phyloP scores from a whole-genome alignment of 805 yeast genomes.

The Cyberlindnera maritima region DNA sequence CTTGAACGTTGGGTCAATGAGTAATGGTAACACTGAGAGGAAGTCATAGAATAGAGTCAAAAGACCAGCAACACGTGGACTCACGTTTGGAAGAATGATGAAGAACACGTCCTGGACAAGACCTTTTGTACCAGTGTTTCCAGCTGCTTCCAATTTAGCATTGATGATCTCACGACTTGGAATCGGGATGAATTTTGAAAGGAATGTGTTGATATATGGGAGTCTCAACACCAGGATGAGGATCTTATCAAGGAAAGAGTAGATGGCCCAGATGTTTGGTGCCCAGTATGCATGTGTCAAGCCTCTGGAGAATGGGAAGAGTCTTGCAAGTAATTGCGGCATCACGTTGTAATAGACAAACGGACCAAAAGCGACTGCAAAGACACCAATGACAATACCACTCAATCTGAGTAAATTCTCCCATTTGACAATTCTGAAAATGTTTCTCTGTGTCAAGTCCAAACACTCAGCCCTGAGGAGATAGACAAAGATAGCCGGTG shows the following conservation, averaged over 20 bases:
- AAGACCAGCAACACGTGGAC: slow-evolving; percentile 73
- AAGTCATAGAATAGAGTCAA: slow-evolving; percentile 84
- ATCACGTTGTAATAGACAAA: slow-evolving; percentile 56
- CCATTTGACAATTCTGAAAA: slow-evolving; percentile 47
- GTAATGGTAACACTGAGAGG: slow-evolving; percentile 68
- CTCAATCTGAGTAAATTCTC: slow-evolving; percentile 59
- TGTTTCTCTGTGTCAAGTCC: slow-evolving; percentile 33
- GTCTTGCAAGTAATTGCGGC: slow-evolving; percentile 61
- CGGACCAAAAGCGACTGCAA: slow-evolving; percentile 73
- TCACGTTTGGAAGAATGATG: slow-evolving; percentile 72
- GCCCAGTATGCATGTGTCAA: slow-evolving; percentile 99
- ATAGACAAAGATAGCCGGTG: slow-evolving; percentile 89
- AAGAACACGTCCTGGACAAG: slow-evolving; percentile 89
- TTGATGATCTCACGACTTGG: slow-evolving; percentile 32
- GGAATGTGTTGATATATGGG: slow-evolving; percentile 38
- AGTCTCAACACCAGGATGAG: slow-evolving; percentile 44
- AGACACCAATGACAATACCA: slow-evolving; percentile 55
- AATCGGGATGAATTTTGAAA: slow-evolving; percentile 34
- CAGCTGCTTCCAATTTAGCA: slow-evolving; percentile 31
- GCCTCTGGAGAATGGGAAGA: slow-evolving; percentile 94
- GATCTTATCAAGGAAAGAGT: slow-evolving; percentile 76
- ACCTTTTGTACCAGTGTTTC: slow-evolving; percentile 68
- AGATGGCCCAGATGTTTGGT: slow-evolving; percentile 95
- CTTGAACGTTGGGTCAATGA: slow-evolving; percentile 68
- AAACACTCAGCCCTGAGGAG: slow-evolving; percentile 71